Evolutionary conservation across 805 yeast species (phyloP), one percentile per base, ranked within the genome.

Genomic region (Myxozyma nipponensis): DNA sequence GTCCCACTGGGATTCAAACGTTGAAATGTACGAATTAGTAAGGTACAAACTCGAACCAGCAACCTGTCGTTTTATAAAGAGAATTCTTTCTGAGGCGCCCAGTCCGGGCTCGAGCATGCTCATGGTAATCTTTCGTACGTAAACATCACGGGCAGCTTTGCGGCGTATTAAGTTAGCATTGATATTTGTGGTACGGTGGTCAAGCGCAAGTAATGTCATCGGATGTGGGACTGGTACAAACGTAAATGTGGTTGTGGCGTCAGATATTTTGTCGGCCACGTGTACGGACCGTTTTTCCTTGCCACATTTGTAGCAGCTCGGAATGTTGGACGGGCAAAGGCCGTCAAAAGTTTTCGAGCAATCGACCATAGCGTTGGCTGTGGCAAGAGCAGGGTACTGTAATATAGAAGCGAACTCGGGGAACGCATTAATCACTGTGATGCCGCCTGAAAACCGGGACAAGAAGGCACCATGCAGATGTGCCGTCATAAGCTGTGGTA

Each of bases 381-480:
- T 45, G 17, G 55, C 42, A 4, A 46, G 21, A 3, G 63, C 53
- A 6, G 63, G 58, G 42, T 42, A 42, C 15, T 45, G 43, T 18
- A 60, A 17, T n/a, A 49, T 42, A 9, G 47, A 30, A 19, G 46
- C 47, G n/a, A 41, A 30, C 6, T 50, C 56, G 15, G 47, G 44
- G 37, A 50, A 46, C n/a, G 64, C 62, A 32, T 61, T 55, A 3
- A 62, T 52, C 21, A 63, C 52, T 1, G 56, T 46, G 15, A 64
- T 44, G 15, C 49, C 49, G 1, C 56, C 55, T 3, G 47, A 40
- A 42, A 56, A 62, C 18, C 54, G 51, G 21, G 50, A 45, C 28
- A 64, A 23, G 42, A 62, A 64, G 4, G 55, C 46, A 22, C 58
- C 57, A 39, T 63, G 66, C 44, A 63, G 48, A 38, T 64, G 67